Evolutionary conservation across 2,329 filamentous ascomycete genomes (phyloP).

Genomic region (Ceratocystis huliohia): DNA sequence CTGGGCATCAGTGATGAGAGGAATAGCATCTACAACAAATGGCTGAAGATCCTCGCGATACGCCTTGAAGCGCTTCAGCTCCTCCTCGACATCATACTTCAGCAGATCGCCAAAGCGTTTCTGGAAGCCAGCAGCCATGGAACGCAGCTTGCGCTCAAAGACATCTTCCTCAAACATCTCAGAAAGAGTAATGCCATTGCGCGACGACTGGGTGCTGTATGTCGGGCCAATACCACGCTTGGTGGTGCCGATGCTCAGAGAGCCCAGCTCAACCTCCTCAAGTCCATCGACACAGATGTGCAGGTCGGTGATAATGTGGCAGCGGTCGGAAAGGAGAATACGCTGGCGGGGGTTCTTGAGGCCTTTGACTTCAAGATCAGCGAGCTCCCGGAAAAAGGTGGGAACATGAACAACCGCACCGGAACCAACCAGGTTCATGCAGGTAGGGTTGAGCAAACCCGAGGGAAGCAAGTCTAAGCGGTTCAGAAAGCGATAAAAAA

Average conservation of each 20-base stretch:
- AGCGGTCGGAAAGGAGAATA: slow-evolving; percentile 51
- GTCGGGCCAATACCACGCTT: slow-evolving; percentile 26
- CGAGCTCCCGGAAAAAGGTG: slow-evolving; percentile 28
- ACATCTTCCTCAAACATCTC: slow-evolving; percentile 54
- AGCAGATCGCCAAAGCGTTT: slow-evolving; percentile 56
- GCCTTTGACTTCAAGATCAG: slow-evolving; percentile 32
- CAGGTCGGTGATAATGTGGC: slow-evolving; percentile 51
- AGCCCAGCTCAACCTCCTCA: slow-evolving; percentile 44
- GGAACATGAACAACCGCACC: slow-evolving; percentile 52
- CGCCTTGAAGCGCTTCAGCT: slow-evolving; percentile 48
- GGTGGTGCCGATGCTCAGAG: slow-evolving; percentile 29
- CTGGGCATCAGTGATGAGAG: slow-evolving; percentile 50
- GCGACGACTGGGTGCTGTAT: slow-evolving; percentile 28
- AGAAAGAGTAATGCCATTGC: slow-evolving; percentile 52
- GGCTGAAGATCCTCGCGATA: slow-evolving; percentile 45
- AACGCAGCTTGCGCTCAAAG: slow-evolving; percentile 54
- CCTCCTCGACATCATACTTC: slow-evolving; percentile 54
- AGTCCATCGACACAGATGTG: slow-evolving; percentile 57
- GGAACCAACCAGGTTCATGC: slow-evolving; percentile 61
- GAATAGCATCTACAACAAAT: slow-evolving; percentile 54
- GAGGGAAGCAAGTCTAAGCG: slow-evolving; percentile 29
- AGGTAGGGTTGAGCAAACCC: slow-evolving; percentile 58
- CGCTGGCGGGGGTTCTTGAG: slow-evolving; percentile 31
- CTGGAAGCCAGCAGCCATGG: slow-evolving; percentile 49
- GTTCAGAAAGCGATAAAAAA: background rate